A percentile compares a stretch with the other conserved stretches of the same genome.
These are phyloP conservation scores for Dictyostelium brefeldianum DNA, from an alignment of 78 protist genomes.

Conservation along the genomic window DNA sequence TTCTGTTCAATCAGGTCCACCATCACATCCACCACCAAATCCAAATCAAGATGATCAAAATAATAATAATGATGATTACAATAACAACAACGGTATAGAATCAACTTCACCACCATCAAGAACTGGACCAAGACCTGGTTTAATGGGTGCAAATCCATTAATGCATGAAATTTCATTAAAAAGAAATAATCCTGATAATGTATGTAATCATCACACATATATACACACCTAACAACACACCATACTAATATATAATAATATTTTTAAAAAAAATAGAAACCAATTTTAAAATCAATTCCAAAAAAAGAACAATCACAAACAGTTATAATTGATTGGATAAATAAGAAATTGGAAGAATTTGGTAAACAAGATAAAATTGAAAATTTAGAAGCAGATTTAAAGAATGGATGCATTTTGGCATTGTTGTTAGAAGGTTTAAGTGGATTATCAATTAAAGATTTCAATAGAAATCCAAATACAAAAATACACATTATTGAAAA, in stretches of 20 bases:
- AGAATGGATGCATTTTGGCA: slow-evolving; percentile 63
- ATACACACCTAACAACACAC: neutral
- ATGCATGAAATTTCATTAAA: slow-evolving; percentile 40
- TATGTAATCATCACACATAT: neutral
- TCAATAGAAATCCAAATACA: slow-evolving; percentile 38
- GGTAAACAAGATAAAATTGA: slow-evolving; percentile 30
- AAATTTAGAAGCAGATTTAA: slow-evolving; percentile 67
- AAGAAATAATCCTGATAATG: slow-evolving; percentile 22
- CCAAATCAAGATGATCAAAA: neutral
- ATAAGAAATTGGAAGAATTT: slow-evolving; percentile 61
- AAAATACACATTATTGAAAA: slow-evolving; percentile 69
- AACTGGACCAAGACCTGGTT: neutral
- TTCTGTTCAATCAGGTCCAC: slow-evolving; percentile 2
- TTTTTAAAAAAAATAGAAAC: neutral
- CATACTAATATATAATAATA: neutral
- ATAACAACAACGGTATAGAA: neutral
- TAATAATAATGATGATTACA: neutral
- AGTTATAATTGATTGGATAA: slow-evolving; percentile 64
- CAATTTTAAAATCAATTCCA: slow-evolving; percentile 38
- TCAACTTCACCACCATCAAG: neutral
- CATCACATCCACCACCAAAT: slow-evolving; percentile 13
- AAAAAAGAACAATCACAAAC: slow-evolving; percentile 51
- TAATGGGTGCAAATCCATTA: slow-evolving; percentile 33
- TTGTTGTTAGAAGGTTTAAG: slow-evolving; percentile 39
- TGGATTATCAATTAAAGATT: slow-evolving; percentile 54